These are phyloP conservation scores for Aschersonia sp. DNA, from an alignment of 2,329 filamentous ascomycete genomes.

Conservation along the genomic window DNA sequence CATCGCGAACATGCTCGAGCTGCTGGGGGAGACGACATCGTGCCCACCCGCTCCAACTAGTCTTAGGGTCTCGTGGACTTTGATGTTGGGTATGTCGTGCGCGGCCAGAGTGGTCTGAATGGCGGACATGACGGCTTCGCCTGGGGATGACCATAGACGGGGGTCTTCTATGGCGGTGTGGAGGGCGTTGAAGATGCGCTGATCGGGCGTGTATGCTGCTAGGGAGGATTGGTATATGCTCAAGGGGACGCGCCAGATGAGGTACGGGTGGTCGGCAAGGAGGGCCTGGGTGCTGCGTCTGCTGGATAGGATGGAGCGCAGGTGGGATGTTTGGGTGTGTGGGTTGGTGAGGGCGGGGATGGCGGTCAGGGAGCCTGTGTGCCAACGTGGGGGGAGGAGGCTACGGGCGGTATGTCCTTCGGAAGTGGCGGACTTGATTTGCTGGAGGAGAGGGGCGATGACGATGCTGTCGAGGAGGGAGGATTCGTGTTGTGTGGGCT, in stretches of 20 bases:
- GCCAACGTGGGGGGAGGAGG: background rate
- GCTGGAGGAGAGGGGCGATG: slow-evolving; percentile 8
- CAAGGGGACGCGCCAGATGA: slow-evolving; percentile 22
- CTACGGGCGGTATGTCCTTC: background rate
- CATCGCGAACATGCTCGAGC: slow-evolving; percentile 16
- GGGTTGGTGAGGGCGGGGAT: slow-evolving; percentile 12
- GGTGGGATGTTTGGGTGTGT: slow-evolving; percentile 8
- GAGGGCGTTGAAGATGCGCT: slow-evolving; percentile 11
- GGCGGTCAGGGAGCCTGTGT: slow-evolving; percentile 7
- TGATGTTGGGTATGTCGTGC: slow-evolving; percentile 6
- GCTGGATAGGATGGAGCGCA: slow-evolving; percentile 8
- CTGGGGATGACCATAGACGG: slow-evolving; percentile 5
- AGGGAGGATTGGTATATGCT: slow-evolving; percentile 14
- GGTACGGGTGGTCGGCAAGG: slow-evolving; percentile 17
- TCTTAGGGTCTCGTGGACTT: slow-evolving; percentile 15
- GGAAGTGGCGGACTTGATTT: slow-evolving; percentile 11
- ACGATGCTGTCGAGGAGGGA: slow-evolving; percentile 11
- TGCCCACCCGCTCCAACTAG: slow-evolving; percentile 16
- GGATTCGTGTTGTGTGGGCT: slow-evolving; percentile 8
- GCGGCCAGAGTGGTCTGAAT: slow-evolving; percentile 7
- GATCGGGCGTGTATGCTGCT: slow-evolving; percentile 6
- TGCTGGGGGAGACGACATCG: slow-evolving; percentile 14
- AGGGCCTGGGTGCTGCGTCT: slow-evolving; percentile 9
- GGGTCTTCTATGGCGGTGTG: slow-evolving; percentile 8
- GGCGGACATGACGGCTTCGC: slow-evolving; percentile 7